Evolutionary conservation across 768 basidiomycete genomes (phyloP).

Genomic region (Tulasnella sp.): DNA sequence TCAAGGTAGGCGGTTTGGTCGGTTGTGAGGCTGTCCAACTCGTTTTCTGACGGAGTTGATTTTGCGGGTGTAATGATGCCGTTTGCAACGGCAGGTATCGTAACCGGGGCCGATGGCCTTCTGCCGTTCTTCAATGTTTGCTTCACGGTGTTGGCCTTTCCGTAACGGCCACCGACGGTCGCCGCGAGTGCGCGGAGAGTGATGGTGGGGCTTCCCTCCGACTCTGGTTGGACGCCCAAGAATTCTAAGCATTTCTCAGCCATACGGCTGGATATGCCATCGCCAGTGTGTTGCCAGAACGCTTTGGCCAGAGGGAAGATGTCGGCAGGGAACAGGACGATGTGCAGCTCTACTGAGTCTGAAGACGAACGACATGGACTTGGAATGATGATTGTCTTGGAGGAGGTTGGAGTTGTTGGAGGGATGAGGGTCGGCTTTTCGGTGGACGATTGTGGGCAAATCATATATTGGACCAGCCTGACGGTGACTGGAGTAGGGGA

Average conservation of each 20-base stretch:
- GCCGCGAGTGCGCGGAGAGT: not conserved
- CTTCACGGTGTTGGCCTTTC: not conserved
- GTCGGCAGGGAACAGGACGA: slow-evolving; percentile 68
- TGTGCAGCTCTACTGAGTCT: slow-evolving; percentile 62
- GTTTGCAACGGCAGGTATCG: not conserved
- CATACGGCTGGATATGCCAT: slow-evolving; percentile 82
- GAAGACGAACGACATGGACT: slow-evolving; percentile 34
- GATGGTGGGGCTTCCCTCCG: not conserved
- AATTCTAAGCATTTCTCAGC: slow-evolving; percentile 78
- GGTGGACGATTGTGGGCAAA: slow-evolving; percentile 54
- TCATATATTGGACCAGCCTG: slow-evolving; percentile 65
- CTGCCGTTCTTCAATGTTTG: not conserved
- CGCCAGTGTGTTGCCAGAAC: slow-evolving; percentile 95
- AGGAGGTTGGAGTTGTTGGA: slow-evolving; percentile 31
- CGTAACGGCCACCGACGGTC: not conserved
- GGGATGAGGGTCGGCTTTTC: slow-evolving; percentile 29
- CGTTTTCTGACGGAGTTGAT: not conserved
- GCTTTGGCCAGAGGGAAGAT: slow-evolving; percentile 68
- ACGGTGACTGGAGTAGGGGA: slow-evolving; percentile 47
- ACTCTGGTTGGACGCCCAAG: slow-evolving; percentile 43
- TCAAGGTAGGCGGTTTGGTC: slow-evolving; percentile 80
- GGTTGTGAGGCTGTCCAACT: slow-evolving; percentile 50
- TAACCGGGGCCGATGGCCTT: not conserved
- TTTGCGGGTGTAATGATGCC: not conserved
- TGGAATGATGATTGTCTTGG: slow-evolving; percentile 17